phyloP scores from a whole-genome alignment of 495 filamentous ascomycete genomes.

The Lichenothelia convexa region DNA sequence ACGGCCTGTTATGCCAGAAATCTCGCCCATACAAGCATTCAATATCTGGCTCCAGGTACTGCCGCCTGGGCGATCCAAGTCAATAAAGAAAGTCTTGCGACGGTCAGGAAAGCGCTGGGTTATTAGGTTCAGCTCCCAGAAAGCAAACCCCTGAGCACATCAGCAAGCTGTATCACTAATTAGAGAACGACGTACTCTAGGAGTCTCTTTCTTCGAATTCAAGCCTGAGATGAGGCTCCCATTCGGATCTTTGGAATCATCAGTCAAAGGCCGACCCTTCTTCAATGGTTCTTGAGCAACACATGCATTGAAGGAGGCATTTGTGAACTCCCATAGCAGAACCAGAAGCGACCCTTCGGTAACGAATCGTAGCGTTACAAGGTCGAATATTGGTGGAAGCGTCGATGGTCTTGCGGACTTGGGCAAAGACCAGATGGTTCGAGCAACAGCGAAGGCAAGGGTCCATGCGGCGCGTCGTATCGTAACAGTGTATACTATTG shows the following conservation, averaged over 20 bases:
- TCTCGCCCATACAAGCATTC: conserved; percentile 41
- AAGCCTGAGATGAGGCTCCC: conserved; percentile 74
- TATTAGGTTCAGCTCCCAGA: conserved; percentile 78
- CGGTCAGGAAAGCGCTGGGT: conserved; percentile 51
- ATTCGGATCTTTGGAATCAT: conserved; percentile 75
- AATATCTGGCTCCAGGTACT: conserved; percentile 69
- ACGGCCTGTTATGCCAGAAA: conserved; percentile 45
- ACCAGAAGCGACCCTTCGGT: conserved; percentile 47
- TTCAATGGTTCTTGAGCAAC: conserved; percentile 68
- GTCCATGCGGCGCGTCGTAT: conserved; percentile 47
- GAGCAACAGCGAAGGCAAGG: conserved; percentile 46
- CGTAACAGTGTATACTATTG: conserved; percentile 44
- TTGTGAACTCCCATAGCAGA: conserved; percentile 54
- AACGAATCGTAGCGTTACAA: conserved; percentile 42
- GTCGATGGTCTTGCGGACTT: conserved; percentile 36
- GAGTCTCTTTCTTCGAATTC: conserved; percentile 49
- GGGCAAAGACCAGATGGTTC: conserved; percentile 55
- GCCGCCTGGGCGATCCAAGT: conserved; percentile 66
- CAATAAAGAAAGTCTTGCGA: conserved; percentile 67
- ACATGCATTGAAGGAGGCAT: conserved; percentile 58
- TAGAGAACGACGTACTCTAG: conserved; percentile 26
- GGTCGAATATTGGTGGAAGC: conserved; percentile 8
- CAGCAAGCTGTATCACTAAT: not conserved
- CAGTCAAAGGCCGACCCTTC: conserved; percentile 62
- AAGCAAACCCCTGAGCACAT: conserved; percentile 47